Evolutionary conservation across 2,329 filamentous ascomycete genomes (phyloP), one percentile per base, ranked within the genome.

Genomic region (Aureobasidium musti): DNA sequence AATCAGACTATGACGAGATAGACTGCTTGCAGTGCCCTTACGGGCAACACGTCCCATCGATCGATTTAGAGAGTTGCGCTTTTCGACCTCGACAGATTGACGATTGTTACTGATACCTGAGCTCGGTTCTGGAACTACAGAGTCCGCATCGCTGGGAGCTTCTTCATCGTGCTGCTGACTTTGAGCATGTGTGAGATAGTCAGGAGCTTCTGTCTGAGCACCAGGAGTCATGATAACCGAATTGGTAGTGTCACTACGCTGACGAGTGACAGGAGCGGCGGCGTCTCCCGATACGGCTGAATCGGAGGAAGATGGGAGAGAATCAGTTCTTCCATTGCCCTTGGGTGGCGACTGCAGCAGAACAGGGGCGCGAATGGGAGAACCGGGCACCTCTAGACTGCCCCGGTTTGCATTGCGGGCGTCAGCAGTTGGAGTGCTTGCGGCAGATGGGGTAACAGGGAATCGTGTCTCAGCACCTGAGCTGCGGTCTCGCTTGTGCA

Each of bases 321-420:
- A 63, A 26, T 41, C 63, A 37, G 57, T 63, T 57, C 23, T 63
- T 52, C 57, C 63, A 52, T 49, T 67, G 17, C n/a, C 23, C 26
- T 67, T 65, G 19, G 45, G 49, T 43, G 57, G 54, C 26, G 49
- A 56, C 49, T 54, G 57, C 52, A 43, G 66, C 13, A 53, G 54
- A 26, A 67, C 53, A 5, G 65, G 39, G 30, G 68, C 67, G 35
- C 66, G 67, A 8, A 56, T 45, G n/a, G 69, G 69, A 19, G 84
- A 82, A 68, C 80, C 84, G 3, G 93, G 93, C 2, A 97, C 92
- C 72, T 96, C 92, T 2, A 97, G 84, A 74, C 91, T 95, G 86
- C 77, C 73, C 82, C 86, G 66, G 76, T 81, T 68, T 79, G 81
- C 66, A 82, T 80, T 54, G 82, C 87, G 68, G 26, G 66, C 69